Conservation (phyloP, 2,329 filamentous ascomycete genomes). For the Penicillium fuscoglaucum region DNA sequence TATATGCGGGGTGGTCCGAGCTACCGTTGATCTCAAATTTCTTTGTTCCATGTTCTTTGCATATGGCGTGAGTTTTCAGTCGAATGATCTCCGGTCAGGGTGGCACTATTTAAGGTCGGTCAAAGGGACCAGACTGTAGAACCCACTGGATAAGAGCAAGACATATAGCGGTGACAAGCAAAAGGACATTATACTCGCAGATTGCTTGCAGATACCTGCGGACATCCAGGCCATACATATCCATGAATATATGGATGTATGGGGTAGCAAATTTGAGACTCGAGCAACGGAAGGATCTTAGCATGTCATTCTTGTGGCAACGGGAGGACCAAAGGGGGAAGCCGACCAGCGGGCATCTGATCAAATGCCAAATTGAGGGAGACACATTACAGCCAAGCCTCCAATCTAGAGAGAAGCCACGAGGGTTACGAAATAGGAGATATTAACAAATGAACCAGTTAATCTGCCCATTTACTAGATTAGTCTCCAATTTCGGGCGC, state of each 20-base stretch:
- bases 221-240: not conserved
- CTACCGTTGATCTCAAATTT: not conserved
- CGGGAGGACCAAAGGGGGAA: slow-evolving; percentile 24
- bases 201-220: not conserved
- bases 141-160: not conserved
- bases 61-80: not conserved
- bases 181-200: not conserved
- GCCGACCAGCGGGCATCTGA: slow-evolving; percentile 13
- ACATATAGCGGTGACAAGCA: slow-evolving; percentile 10
- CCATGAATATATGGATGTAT: not conserved
- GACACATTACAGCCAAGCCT: not conserved
- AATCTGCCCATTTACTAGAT: not conserved
- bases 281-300: not conserved
- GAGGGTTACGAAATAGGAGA: not conserved
- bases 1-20: slow-evolving; percentile 2
- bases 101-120: not conserved
- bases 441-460: not conserved
- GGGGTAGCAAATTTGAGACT: not conserved
- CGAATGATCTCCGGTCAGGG: not conserved
- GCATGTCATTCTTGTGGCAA: slow-evolving; percentile 4
- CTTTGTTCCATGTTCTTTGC: not conserved
- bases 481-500: slow-evolving; percentile 4
- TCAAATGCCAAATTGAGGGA: slow-evolving; percentile 15
- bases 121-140: not conserved
- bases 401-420: not conserved